These are phyloP conservation scores for Ophiosphaerella korrae DNA, from an alignment of 2,329 filamentous ascomycete species.

Conservation along the genomic window DNA sequence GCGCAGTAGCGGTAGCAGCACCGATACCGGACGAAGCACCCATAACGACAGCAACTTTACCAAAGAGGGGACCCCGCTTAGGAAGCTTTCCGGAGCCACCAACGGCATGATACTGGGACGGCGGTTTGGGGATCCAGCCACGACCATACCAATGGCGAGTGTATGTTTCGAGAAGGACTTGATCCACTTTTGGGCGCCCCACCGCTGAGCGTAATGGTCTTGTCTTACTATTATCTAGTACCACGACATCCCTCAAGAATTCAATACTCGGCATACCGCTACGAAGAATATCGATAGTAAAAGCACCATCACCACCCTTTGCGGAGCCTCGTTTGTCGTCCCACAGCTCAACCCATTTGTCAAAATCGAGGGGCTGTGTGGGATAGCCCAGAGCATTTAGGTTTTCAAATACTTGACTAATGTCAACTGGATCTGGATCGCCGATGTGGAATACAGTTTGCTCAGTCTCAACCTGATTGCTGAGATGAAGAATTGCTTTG, in stretches of 20 bases:
- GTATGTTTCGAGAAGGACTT: slow-evolving; percentile 74
- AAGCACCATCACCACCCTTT: slow-evolving; percentile 71
- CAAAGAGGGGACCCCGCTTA: slow-evolving; percentile 64
- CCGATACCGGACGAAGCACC: slow-evolving; percentile 82
- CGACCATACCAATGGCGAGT: slow-evolving; percentile 79
- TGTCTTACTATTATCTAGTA: slow-evolving; percentile 74
- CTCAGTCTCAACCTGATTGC: slow-evolving; percentile 65
- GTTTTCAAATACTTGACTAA: slow-evolving; percentile 66
- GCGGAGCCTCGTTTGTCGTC: slow-evolving; percentile 68
- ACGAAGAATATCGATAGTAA: slow-evolving; percentile 78
- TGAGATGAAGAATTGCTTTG: slow-evolving; percentile 72
- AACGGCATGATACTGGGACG: slow-evolving; percentile 56
- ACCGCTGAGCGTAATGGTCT: slow-evolving; percentile 63
- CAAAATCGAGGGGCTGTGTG: slow-evolving; percentile 69
- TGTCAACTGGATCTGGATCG: slow-evolving; percentile 72
- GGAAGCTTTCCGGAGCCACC: slow-evolving; percentile 53
- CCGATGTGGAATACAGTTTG: slow-evolving; percentile 76
- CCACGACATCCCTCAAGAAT: slow-evolving; percentile 71
- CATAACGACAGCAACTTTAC: slow-evolving; percentile 75
- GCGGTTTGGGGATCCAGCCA: slow-evolving; percentile 73
- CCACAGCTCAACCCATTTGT: slow-evolving; percentile 78
- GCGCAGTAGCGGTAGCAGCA: slow-evolving; percentile 71
- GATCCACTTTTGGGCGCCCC: slow-evolving; percentile 71
- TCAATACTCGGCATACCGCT: slow-evolving; percentile 80
- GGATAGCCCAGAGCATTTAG: slow-evolving; percentile 71